Evolutionary conservation across 2,329 filamentous ascomycete species (phyloP).

Genomic region (Colletotrichum somersetense): DNA sequence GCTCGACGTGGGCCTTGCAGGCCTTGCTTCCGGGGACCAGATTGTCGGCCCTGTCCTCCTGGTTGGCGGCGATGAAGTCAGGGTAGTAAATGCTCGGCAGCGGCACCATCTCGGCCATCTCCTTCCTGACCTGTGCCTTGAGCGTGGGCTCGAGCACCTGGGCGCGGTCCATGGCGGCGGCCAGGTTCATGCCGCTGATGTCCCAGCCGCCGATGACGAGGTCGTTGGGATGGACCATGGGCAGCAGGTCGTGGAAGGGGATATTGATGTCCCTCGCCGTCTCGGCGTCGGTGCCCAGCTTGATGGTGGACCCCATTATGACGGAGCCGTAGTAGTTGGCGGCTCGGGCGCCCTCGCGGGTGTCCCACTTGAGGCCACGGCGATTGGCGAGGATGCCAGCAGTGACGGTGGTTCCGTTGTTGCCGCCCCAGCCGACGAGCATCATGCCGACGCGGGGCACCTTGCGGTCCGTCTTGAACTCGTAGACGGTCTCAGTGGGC

Average conservation of each 20-base stretch:
- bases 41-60: conserved; percentile 96
- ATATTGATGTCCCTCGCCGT: conserved; percentile 94
- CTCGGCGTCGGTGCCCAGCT: conserved; percentile 88
- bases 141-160: conserved; percentile 95
- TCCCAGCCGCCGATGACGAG: conserved; percentile 97
- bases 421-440: conserved; percentile 97
- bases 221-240: conserved; percentile 98
- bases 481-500: conserved; percentile 90
- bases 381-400: conserved; percentile 98
- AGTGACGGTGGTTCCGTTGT: conserved; percentile 97
- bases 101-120: conserved; percentile 90
- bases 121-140: conserved; percentile 90
- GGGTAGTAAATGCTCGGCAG: conserved; percentile 98
- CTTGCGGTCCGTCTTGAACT: conserved; percentile 97
- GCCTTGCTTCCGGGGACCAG: conserved; percentile 86
- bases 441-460: conserved; percentile 95
- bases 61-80: conserved; percentile 99
- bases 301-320: conserved; percentile 97
- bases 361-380: conserved; percentile 88
- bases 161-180: conserved; percentile 94
- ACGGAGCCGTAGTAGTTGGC: conserved; percentile 99
- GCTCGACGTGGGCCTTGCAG: conserved; percentile 87
- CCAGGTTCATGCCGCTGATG: conserved; percentile 90
- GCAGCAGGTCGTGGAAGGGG: conserved; percentile 92
- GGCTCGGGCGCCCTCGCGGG: conserved; percentile 84